phyloP scores from a whole-genome alignment of 2,329 filamentous ascomycete genomes.

The Monosporascus sp. region DNA sequence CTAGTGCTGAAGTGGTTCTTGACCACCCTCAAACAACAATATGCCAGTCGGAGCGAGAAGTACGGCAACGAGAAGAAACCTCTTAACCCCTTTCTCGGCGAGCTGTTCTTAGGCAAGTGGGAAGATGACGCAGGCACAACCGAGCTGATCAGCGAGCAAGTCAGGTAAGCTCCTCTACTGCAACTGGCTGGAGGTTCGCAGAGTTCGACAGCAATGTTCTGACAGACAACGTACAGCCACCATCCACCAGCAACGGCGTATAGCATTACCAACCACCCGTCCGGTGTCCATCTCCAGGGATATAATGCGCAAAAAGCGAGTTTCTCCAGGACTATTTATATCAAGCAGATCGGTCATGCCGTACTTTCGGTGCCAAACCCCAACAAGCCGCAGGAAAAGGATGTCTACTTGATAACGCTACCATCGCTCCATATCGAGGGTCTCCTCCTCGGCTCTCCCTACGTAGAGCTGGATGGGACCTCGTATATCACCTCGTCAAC shows the following conservation, averaged over 20 bases:
- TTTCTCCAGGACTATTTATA: slow-evolving; percentile 43
- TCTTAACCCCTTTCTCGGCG: slow-evolving; percentile 48
- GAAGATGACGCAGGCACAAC: slow-evolving; percentile 27
- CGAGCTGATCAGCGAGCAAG: slow-evolving; percentile 39
- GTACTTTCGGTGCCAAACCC: slow-evolving; percentile 41
- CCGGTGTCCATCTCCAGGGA: slow-evolving; percentile 42
- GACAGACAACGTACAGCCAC: slow-evolving; percentile 28
- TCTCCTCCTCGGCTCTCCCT: slow-evolving; percentile 40
- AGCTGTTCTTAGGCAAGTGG: slow-evolving; percentile 38
- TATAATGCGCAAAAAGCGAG: slow-evolving; percentile 49
- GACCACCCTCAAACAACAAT: slow-evolving; percentile 42
- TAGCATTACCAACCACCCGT: slow-evolving; percentile 37
- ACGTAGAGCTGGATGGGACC: slow-evolving; percentile 42
- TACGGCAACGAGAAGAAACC: slow-evolving; percentile 47
- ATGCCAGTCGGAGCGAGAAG: slow-evolving; percentile 38
- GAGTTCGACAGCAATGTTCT: not conserved
- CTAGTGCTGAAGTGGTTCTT: slow-evolving; percentile 44
- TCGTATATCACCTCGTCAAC: slow-evolving; percentile 41
- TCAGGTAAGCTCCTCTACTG: slow-evolving; percentile 23
- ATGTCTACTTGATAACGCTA: slow-evolving; percentile 44
- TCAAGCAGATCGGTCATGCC: slow-evolving; percentile 46
- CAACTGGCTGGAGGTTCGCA: not conserved
- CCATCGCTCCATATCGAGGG: slow-evolving; percentile 44
- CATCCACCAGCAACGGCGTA: slow-evolving; percentile 50
- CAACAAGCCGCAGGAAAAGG: slow-evolving; percentile 29